Evolutionary conservation across 306 rosid species (phyloP).

Genomic region (Pyrus pyrifolia): DNA sequence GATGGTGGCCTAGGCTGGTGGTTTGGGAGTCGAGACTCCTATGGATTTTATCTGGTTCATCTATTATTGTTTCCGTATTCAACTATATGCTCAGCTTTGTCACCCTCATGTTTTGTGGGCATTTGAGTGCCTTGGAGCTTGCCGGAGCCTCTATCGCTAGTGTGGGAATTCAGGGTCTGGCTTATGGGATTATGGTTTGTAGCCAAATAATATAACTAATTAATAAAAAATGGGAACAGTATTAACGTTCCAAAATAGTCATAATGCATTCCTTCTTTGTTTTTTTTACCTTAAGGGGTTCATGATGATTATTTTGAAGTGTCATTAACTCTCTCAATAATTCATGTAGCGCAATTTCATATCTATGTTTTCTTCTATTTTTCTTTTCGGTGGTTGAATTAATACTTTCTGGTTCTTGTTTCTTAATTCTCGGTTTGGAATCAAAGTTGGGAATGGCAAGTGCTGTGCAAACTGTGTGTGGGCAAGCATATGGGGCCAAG

Average conservation of each 20-base stretch:
- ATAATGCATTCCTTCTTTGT: too few relatives aligned
- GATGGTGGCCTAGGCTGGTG: slow-evolving; percentile 44
- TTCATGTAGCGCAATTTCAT: neutral
- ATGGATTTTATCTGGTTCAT: slow-evolving; percentile 49
- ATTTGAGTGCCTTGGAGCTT: slow-evolving; percentile 51
- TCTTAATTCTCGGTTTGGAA: neutral
- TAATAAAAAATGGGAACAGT: too few relatives aligned
- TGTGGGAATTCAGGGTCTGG: slow-evolving; percentile 74
- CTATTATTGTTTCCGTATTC: slow-evolving; percentile 32
- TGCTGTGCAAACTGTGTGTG: slow-evolving; percentile 76
- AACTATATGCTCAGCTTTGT: slow-evolving; percentile 46
- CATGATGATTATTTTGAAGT: too few relatives aligned
- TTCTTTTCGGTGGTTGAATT: neutral
- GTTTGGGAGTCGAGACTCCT: slow-evolving; percentile 70
- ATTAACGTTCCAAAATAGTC: too few relatives aligned
- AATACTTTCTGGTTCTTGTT: neutral
- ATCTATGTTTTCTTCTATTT: neutral
- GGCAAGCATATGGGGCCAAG: slow-evolving; percentile 72
- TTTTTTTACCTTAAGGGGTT: too few relatives aligned
- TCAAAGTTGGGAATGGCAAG: slow-evolving; percentile 69
- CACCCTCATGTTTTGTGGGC: slow-evolving; percentile 59
- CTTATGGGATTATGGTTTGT: slow-evolving; percentile 70
- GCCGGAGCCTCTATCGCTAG: slow-evolving; percentile 71
- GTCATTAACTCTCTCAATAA: neutral
- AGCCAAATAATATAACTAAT: neutral